Base-by-base conservation (phyloP, 2,329 filamentous ascomycete species). In the Aspergillus ochraceoroseus region DNA sequence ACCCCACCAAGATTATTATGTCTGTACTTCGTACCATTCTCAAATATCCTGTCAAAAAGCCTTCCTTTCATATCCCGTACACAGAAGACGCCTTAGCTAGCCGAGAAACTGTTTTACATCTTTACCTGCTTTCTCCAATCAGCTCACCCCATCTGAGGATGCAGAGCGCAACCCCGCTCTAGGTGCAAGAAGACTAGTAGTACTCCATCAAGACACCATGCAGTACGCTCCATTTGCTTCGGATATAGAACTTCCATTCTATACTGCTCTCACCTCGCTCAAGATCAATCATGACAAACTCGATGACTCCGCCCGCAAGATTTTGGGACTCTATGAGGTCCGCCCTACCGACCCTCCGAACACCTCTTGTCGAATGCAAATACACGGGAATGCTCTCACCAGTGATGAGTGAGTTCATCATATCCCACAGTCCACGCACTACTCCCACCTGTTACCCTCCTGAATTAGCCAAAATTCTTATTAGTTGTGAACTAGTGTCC, bases 231-330 rank as follows among this genome's bases (percentile, higher is more conserved):
- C 90, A 1, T 96, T 95, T 73, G 79, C 83, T 27, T 95, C 90
- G 33, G 87, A 95, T 68, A 88, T 96, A 59, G 92, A 98, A 63
- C 75, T 96, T 29, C 87, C 88, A 30, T 98, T 98, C 67, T 98
- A 95, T 63, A 84, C 86, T 31, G 83, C 87, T 4, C 78, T 98
- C n/a, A 92, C 94, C 44, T 80, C 83, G 4, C 85, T 84, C 52
- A 98, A 98, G 70, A 87, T 98, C 62, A 88, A 96, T 64, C 83
- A 94, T 75, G 92, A 95, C 70, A 95, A 89, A 68, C 85, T 98
- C 36, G 86, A 95, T 70, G 90, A 94, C 65, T 94, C 89, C 7
- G 85, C 88, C 15, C 85, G 90, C 30, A 82, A 83, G 45, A 76
- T 96, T 2, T 74, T 94, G 19, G 92, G 92, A 3, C 70, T 95